Percentiles rank a stretch among this genome's conserved stretches.
Evolutionary conservation across 2,329 filamentous ascomycete genomes (phyloP).

Genomic region (Colletotrichum phormii): DNA sequence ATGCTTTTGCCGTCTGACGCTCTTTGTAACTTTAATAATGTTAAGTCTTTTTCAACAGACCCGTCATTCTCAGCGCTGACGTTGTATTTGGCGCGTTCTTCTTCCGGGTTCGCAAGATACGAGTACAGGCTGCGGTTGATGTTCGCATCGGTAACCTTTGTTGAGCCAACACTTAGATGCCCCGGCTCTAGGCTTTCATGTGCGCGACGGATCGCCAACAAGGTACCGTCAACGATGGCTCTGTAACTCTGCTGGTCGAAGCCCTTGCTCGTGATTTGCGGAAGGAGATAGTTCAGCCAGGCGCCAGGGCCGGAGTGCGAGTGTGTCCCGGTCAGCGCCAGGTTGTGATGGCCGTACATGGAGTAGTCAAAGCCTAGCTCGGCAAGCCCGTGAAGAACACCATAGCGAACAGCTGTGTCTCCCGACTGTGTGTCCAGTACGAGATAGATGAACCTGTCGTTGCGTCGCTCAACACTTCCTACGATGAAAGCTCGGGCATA

Average conservation of each 20-base stretch:
- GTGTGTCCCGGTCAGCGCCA: slow-evolving; percentile 92
- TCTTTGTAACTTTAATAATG: slow-evolving; percentile 79
- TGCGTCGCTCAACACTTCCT: slow-evolving; percentile 71
- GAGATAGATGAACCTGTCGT: slow-evolving; percentile 84
- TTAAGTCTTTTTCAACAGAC: slow-evolving; percentile 69
- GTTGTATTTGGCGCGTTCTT: slow-evolving; percentile 78
- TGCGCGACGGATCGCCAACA: slow-evolving; percentile 82
- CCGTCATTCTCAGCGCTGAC: slow-evolving; percentile 49
- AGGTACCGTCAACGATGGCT: slow-evolving; percentile 86
- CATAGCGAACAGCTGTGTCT: slow-evolving; percentile 87
- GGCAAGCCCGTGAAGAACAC: slow-evolving; percentile 79
- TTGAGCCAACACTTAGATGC: slow-evolving; percentile 72
- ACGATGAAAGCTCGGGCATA: slow-evolving; percentile 91
- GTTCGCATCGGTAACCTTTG: slow-evolving; percentile 78
- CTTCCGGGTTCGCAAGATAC: slow-evolving; percentile 85
- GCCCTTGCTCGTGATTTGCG: slow-evolving; percentile 87
- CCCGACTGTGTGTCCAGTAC: slow-evolving; percentile 88
- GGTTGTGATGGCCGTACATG: slow-evolving; percentile 80
- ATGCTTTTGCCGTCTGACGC: slow-evolving; percentile 78
- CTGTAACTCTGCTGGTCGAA: slow-evolving; percentile 88
- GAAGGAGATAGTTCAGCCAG: slow-evolving; percentile 92
- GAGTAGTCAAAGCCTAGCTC: slow-evolving; percentile 77
- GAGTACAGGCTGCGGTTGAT: slow-evolving; percentile 90
- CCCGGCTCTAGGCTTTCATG: slow-evolving; percentile 71
- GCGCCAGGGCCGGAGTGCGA: slow-evolving; percentile 90